Percentiles rank a stretch among this genome's conserved stretches.
These are phyloP conservation scores for Ephemerocybe angulata DNA, from an alignment of 768 basidiomycete genomes.

Conservation along the genomic window DNA sequence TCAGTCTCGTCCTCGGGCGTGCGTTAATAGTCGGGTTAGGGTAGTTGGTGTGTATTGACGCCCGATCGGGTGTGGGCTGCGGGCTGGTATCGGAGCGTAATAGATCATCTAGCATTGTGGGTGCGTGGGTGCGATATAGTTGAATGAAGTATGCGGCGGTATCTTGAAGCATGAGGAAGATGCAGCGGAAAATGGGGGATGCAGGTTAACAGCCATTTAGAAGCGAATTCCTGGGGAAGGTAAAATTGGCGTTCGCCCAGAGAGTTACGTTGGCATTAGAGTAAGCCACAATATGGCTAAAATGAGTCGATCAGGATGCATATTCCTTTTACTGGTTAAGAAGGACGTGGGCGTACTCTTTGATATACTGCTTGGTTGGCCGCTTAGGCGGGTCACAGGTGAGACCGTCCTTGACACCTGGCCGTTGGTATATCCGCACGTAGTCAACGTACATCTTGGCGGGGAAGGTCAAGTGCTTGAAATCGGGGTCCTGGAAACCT, in stretches of 20 bases:
- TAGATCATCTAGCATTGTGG: too few relatives aligned
- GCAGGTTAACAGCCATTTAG: slow-evolving; percentile 39
- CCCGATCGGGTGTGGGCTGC: too few relatives aligned
- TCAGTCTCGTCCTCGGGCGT: too few relatives aligned
- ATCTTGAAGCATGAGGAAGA: neutral
- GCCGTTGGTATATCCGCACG: slow-evolving; percentile 80
- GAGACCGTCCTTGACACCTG: slow-evolving; percentile 62
- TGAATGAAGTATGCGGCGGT: slow-evolving; percentile 1
- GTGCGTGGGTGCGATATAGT: too few relatives aligned
- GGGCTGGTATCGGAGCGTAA: too few relatives aligned
- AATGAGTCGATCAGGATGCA: neutral
- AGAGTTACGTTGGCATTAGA: slow-evolving; percentile 81
- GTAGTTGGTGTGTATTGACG: too few relatives aligned
- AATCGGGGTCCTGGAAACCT: slow-evolving; percentile 73
- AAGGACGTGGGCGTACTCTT: slow-evolving; percentile 38
- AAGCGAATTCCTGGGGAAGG: slow-evolving; percentile 65
- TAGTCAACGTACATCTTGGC: slow-evolving; percentile 84
- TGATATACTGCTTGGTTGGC: slow-evolving; percentile 82
- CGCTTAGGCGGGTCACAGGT: slow-evolving; percentile 76
- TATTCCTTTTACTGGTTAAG: neutral
- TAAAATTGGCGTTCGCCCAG: slow-evolving; percentile 74
- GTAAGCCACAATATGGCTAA: slow-evolving; percentile 53
- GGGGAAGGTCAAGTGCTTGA: slow-evolving; percentile 70
- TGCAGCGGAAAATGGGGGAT: neutral
- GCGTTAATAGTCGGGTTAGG: too few relatives aligned